Percentiles rank a stretch among this genome's conserved stretches.
Evolutionary conservation across 176 grass and related monocot species (phyloP).

Genomic region (Avena atlantica): DNA sequence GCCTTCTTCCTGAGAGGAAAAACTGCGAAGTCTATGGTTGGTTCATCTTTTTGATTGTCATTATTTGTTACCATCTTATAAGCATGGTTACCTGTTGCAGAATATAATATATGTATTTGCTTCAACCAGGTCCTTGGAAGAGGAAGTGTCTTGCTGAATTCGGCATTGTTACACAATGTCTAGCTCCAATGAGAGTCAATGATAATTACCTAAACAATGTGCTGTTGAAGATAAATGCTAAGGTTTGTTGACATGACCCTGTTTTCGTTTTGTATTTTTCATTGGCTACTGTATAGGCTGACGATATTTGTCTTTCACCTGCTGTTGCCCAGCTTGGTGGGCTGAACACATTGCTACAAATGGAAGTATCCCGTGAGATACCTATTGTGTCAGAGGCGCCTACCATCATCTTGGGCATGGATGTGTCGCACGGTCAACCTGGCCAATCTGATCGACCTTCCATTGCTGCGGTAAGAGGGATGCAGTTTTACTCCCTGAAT

Average conservation of each 20-base stretch:
- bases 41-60: constrained; percentile 17
- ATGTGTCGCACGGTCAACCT: constrained; percentile 79
- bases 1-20: constrained; percentile 86
- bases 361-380: constrained; percentile 63
- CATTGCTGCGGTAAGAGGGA: constrained; percentile 72
- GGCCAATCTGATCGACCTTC: constrained; percentile 82
- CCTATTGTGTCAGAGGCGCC: constrained; percentile 64
- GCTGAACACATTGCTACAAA: constrained; percentile 73
- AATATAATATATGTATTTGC: constrained; percentile 22
- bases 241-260: constrained; percentile 51
- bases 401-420: constrained; percentile 92
- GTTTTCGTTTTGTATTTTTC: constrained; percentile 28
- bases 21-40: constrained; percentile 95
- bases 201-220: constrained; percentile 85
- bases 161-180: constrained; percentile 90
- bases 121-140: constrained; percentile 86
- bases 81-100: background rate
- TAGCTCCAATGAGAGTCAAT: constrained; percentile 79
- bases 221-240: constrained; percentile 92
- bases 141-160: constrained; percentile 88
- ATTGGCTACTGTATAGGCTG: background rate
- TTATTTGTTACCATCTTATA: constrained; percentile 29
- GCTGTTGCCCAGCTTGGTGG: constrained; percentile 69
- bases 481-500: background rate
- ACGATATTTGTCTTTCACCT: background rate